phyloP scores from a whole-genome alignment of 192 early-diverging fungal genomes.

The Chytriomyces hyalinus region DNA sequence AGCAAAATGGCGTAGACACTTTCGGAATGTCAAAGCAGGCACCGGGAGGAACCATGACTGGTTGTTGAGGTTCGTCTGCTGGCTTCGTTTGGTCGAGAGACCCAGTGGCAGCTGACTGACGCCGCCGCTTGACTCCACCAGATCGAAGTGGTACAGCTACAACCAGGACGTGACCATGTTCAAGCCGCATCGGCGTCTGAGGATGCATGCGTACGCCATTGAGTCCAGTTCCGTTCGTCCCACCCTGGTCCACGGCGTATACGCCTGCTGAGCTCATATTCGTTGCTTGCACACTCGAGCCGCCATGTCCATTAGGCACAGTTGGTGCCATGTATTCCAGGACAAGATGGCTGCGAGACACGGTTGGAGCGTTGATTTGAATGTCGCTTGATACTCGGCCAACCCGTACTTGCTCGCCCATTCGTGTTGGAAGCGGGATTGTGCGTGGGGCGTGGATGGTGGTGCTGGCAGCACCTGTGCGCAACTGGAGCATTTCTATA shows the following conservation, averaged over 20 bases:
- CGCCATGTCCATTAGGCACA: no score
- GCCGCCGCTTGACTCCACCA: not conserved
- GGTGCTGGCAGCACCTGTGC: no score
- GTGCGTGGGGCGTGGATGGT: not conserved
- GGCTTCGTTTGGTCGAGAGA: no score
- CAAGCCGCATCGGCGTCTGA: not conserved
- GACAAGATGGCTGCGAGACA: not conserved
- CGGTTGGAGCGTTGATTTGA: not conserved
- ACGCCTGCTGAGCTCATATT: not conserved
- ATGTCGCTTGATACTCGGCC: not conserved
- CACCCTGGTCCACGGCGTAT: not conserved
- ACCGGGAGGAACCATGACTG: not conserved
- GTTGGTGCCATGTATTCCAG: not conserved
- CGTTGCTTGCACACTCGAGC: slow-evolving; percentile 1
- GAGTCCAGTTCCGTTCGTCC: slow-evolving; percentile 1
- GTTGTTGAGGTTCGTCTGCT: no score
- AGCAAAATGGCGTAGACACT: not conserved
- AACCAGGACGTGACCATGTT: not conserved
- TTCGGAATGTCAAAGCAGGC: not conserved
- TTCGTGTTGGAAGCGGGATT: not conserved
- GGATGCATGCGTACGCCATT: not conserved
- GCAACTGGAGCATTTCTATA: no score
- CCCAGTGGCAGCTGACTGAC: no score
- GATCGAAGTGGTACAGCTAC: not conserved
- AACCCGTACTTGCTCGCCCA: not conserved